Evolutionary conservation across 2,329 filamentous ascomycete species (phyloP).

Genomic region (Sarocladium strictum): DNA sequence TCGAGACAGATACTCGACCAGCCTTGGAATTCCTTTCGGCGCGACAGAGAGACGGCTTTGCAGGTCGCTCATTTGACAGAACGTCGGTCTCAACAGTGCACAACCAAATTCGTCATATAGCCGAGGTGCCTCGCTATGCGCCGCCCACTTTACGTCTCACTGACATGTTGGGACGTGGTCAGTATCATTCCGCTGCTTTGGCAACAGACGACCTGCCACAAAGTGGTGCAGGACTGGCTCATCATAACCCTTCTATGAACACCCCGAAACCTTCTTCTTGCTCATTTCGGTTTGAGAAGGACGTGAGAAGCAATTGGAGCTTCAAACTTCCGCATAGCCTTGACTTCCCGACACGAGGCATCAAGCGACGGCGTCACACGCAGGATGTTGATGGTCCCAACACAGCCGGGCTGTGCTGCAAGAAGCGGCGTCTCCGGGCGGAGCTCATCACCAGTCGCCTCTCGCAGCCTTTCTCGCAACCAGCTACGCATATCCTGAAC

Average conservation of each 20-base stretch:
- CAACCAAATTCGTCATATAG: neutral
- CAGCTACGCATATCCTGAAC: conserved; percentile 64
- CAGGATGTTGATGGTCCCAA: conserved; percentile 56
- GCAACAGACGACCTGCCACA: neutral
- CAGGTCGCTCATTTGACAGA: neutral
- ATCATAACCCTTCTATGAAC: neutral
- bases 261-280: neutral
- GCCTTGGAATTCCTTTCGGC: neutral
- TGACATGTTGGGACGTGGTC: neutral
- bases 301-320: neutral
- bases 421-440: conserved; percentile 62
- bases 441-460: conserved; percentile 64
- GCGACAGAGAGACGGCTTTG: neutral
- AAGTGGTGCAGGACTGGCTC: neutral
- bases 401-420: conserved; percentile 44
- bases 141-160: neutral
- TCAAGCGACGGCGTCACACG: conserved; percentile 45
- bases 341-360: neutral
- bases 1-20: neutral
- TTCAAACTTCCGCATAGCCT: neutral
- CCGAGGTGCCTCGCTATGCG: neutral
- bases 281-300: neutral
- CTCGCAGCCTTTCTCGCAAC: conserved; percentile 62
- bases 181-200: neutral
- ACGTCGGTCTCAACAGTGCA: neutral